Conservation (phyloP, 2,329 filamentous ascomycete genomes). For the Aspergillus novofumigatus region DNA sequence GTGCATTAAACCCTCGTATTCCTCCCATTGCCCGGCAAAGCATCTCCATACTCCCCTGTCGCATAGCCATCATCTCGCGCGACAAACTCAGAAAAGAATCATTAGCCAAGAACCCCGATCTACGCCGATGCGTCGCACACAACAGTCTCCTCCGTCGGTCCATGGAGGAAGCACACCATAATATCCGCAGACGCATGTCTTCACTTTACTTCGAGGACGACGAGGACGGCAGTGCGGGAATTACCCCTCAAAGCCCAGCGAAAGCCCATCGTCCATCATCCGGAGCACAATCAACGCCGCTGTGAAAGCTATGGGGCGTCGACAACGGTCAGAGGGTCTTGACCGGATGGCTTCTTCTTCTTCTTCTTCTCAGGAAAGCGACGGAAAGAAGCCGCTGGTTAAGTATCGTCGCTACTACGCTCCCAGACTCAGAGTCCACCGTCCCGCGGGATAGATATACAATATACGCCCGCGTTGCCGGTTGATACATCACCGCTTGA, state of each 20-base stretch:
- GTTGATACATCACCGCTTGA: not conserved
- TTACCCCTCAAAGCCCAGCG: not conserved
- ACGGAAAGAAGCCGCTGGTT: not conserved
- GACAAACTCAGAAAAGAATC: slow-evolving; percentile 15
- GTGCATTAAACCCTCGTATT: slow-evolving; percentile 11
- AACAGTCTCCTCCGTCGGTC: slow-evolving; percentile 15
- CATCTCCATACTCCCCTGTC: slow-evolving; percentile 3
- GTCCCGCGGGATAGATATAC: not conserved
- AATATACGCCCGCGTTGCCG: not conserved
- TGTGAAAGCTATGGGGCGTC: not conserved
- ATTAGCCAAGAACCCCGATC: slow-evolving; percentile 14
- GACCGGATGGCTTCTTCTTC: not conserved
- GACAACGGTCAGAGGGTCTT: not conserved
- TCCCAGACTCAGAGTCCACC: not conserved
- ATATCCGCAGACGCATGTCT: slow-evolving; percentile 10
- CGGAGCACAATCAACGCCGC: not conserved
- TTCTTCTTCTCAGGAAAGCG: not conserved
- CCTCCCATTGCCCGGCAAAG: slow-evolving; percentile 14
- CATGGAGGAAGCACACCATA: slow-evolving; percentile 12
- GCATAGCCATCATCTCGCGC: slow-evolving; percentile 15
- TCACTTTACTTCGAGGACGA: not conserved
- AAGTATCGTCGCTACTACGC: not conserved
- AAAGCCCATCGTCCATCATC: not conserved
- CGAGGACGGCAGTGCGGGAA: not conserved
- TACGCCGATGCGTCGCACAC: slow-evolving; percentile 23